phyloP scores from a whole-genome alignment of 495 filamentous ascomycete species.

The Paragyromitra xinjiangensis region DNA sequence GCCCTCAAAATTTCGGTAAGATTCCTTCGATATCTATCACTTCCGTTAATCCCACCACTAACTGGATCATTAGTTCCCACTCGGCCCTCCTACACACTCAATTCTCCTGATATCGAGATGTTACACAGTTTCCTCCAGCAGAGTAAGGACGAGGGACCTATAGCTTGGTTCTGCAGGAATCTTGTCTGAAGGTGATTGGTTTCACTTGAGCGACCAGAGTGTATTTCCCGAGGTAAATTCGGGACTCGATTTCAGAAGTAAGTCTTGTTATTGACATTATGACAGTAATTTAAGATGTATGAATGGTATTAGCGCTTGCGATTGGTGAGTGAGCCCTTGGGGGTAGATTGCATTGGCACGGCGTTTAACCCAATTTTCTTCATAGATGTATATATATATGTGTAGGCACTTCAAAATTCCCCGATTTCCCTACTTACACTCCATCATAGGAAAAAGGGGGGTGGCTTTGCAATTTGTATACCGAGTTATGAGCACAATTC shows the following conservation, averaged over 20 bases:
- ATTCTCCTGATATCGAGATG: background rate
- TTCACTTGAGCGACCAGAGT: background rate
- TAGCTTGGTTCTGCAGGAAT: conserved; percentile 20
- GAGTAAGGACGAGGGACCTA: conserved; percentile 1
- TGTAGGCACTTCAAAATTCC: too few relatives aligned
- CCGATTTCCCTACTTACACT: too few relatives aligned
- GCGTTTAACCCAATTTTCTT: too few relatives aligned
- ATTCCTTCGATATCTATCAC: background rate
- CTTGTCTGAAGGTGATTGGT: background rate
- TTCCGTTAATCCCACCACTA: background rate
- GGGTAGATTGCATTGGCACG: too few relatives aligned
- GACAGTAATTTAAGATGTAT: background rate
- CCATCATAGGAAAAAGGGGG: too few relatives aligned
- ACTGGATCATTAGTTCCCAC: conserved; percentile 15
- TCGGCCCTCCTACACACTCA: background rate
- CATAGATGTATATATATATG: too few relatives aligned
- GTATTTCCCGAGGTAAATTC: background rate
- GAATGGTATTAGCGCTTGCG: too few relatives aligned
- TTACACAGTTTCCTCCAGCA: background rate
- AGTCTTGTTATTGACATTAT: background rate
- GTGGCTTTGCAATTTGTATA: too few relatives aligned
- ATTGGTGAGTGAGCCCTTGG: too few relatives aligned
- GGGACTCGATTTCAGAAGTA: background rate
- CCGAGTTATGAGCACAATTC: too few relatives aligned
- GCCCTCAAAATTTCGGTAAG: background rate